These are phyloP conservation scores for Trypethelium eluteriae DNA, from an alignment of 495 filamentous ascomycete species.

Conservation along the genomic window DNA sequence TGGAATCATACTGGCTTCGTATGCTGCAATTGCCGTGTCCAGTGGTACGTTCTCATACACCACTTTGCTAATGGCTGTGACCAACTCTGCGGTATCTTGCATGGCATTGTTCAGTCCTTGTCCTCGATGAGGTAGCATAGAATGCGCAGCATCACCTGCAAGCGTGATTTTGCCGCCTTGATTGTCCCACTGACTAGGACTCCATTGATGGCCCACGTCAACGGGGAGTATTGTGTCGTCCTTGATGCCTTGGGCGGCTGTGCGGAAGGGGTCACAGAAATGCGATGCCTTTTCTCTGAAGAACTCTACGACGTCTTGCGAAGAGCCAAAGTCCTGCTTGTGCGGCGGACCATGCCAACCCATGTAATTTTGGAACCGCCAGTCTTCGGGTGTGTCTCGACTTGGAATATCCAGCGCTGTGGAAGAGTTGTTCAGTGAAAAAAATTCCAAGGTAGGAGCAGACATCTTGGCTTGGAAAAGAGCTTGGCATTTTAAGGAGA, in stretches of 20 bases:
- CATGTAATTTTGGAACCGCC: background rate
- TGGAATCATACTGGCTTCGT: conserved; percentile 14
- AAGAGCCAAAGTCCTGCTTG: background rate
- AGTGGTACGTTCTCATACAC: background rate
- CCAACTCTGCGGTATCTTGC: conserved; percentile 9
- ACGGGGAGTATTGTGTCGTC: conserved; percentile 9
- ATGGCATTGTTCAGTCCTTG: conserved; percentile 15
- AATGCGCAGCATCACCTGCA: conserved; percentile 12
- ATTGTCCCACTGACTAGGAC: conserved; percentile 10
- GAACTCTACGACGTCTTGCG: background rate
- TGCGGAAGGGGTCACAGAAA: background rate
- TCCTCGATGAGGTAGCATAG: conserved; percentile 13
- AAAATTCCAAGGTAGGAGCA: background rate
- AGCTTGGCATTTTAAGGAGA: no score
- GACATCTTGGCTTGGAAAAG: no score
- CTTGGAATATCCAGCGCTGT: background rate
- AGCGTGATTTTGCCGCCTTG: conserved; percentile 7
- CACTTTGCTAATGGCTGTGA: conserved; percentile 9
- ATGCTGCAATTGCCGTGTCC: background rate
- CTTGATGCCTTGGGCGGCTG: background rate
- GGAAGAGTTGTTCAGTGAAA: background rate
- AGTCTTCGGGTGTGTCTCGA: background rate
- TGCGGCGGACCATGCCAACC: conserved; percentile 9
- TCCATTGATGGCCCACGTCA: conserved; percentile 13
- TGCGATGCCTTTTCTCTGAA: conserved; percentile 11